Conservation (phyloP, 495 filamentous ascomycete genomes). For the Cenococcum geophilum region DNA sequence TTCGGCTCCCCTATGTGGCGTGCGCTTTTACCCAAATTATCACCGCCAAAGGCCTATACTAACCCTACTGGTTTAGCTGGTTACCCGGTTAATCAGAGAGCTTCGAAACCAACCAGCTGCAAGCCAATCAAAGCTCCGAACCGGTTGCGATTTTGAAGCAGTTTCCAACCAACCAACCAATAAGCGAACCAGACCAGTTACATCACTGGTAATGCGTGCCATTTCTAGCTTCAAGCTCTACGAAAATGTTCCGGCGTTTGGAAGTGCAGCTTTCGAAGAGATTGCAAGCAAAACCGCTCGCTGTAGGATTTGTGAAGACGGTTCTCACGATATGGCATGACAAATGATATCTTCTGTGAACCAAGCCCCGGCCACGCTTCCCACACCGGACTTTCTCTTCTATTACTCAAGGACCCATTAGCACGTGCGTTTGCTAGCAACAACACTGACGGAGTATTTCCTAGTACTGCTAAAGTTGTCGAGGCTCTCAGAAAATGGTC, state of each 20-base stretch:
- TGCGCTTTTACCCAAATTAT: no score
- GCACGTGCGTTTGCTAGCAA: background rate
- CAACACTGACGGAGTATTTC: background rate
- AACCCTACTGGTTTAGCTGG: no score
- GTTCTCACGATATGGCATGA: conserved; percentile 2
- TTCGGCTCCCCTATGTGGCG: no score
- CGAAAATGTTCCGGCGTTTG: background rate
- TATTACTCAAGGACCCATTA: background rate
- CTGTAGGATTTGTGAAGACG: background rate
- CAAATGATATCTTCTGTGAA: background rate
- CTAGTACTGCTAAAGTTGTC: background rate
- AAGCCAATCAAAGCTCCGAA: no score
- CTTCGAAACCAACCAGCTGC: no score
- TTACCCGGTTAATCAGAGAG: no score
- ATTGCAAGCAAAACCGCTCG: background rate
- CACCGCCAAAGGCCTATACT: no score
- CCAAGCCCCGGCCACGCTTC: background rate
- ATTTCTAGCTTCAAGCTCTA: background rate
- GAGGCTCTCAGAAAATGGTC: background rate
- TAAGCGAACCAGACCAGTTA: no score
- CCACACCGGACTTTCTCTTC: background rate
- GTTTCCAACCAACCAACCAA: no score
- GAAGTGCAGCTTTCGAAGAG: background rate
- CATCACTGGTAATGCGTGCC: background rate
- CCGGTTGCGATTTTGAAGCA: no score